Evolutionary conservation across 768 basidiomycete genomes (phyloP), one percentile per base, ranked within the genome.

Genomic region (Leucocoprinus sp.): DNA sequence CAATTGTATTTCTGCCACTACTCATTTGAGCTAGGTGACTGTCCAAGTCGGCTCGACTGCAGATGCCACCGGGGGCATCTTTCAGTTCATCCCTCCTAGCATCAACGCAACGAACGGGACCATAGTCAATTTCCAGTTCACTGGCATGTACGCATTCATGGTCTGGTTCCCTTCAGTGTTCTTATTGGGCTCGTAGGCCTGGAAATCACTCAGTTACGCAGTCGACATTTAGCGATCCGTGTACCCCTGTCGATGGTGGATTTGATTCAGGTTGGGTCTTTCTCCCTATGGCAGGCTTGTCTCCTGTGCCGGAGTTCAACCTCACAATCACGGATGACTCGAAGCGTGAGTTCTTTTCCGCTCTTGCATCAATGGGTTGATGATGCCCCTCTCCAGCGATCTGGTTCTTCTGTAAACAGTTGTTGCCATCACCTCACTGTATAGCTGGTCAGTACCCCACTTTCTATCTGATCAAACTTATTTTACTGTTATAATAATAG

Each of bases 321-420:
- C 45, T 78, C 37, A 78, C 76, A 3, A 66, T 80, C 48, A 72
- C 72, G 0, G 55, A 78, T 50, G 68, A 62, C 48, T 43, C 59
- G 4, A 62, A 59, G 46, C 76, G 76, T 76, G 45, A 52, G 72
- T 59, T 24, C 22, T 18, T 11, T 24, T 18, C 14, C 54, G 50
- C 28, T 8, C 3, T 8, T 14, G 14, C 48, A 63, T 52, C 43
- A 48, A 57, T 53, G 45, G 51, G 21, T 50, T 39, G 21, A 35
- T 8, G 7, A 8, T 31, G n/a, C 34, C 8, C 26, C 17, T 39
- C 22, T 17, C 5, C 33, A 64, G 76, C 76, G 3, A 67, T 78
- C 36, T 80, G 74, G 72, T 76, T 77, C 67, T 78, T 64, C 69
- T 80, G 78, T 65, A 73, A 75, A 49, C 73, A 73, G 55, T 56